Evolutionary conservation across 176 grass and related monocot genomes (phyloP), one percentile per base, ranked within the genome.

Genomic region (Paspalum notatum): DNA sequence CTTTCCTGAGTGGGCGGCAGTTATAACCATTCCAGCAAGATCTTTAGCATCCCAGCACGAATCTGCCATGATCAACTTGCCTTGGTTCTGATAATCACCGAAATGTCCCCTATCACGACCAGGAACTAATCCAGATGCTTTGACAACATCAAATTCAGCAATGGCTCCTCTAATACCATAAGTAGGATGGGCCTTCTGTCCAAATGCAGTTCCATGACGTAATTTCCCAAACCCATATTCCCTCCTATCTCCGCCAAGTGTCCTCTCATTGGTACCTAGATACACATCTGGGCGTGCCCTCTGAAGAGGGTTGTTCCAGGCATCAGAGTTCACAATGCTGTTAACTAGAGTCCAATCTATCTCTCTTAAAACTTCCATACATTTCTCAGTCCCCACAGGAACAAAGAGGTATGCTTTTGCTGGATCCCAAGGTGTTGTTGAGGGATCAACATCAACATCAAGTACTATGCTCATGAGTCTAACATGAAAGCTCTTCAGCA

Each of bases 391-490:
- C 55, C 86, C 76, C 9, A 90, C 62, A 76, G 96, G 96, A 64
- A 95, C 79, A 85, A 99, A 99, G 14, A 99, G 88, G 88, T 99
- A 99, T 68, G 92, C 92, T 89, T 99, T 99, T 82, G 90, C 79
- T 47, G 96, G 90, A 87, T 99, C 92, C 92, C 92, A 99, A 58
- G 96, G 96, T 80, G 96, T 99, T 76, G 92, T 95, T 67, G 77
- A 93, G 79, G 96, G 96, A 90, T 99, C 96, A 58, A 95, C 92
- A 84, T 95, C 90, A 74, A 99, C 90, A 79, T 98, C 96, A 79
- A 98, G 92, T 67, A 98, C 88, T 82, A 98, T 93, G 82, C 92
- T 98, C 96, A 98, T 98, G 69, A 98, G 88, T 84, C 96, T 93
- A 74, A 98, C 96, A 87, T 98, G 96, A 91, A 98, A 98, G 84